Evolutionary conservation across 768 basidiomycete species (phyloP).

Genomic region (Boletus rubescentipes): DNA sequence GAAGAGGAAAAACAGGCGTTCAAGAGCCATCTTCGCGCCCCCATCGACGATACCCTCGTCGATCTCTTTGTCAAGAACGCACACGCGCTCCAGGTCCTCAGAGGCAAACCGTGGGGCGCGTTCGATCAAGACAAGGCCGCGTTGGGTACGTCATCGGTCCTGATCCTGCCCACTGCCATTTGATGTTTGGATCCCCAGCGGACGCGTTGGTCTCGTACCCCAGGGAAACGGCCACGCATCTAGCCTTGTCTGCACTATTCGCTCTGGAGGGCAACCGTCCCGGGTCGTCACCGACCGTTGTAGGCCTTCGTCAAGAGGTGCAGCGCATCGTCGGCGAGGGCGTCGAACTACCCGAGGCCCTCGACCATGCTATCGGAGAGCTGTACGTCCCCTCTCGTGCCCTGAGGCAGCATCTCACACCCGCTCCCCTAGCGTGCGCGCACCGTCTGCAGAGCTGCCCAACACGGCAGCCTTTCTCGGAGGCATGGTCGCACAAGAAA

Average conservation of each 20-base stretch:
- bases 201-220: slow-evolving; percentile 42
- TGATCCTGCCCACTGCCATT: background rate
- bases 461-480: slow-evolving; percentile 94
- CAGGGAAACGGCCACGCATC: slow-evolving; percentile 65
- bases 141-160: slow-evolving; percentile 42
- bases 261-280: slow-evolving; percentile 28
- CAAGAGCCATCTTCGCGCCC: slow-evolving; percentile 45
- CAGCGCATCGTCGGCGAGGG: slow-evolving; percentile 49
- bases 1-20: slow-evolving; percentile 63
- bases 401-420: too few species aligned
- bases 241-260: slow-evolving; percentile 67
- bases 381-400: slow-evolving; percentile 51
- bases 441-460: slow-evolving; percentile 83
- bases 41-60: slow-evolving; percentile 51
- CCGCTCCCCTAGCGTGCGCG: slow-evolving; percentile 53
- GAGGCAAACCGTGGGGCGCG: slow-evolving; percentile 60
- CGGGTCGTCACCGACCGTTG: slow-evolving; percentile 41
- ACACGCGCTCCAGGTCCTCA: slow-evolving; percentile 66
- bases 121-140: slow-evolving; percentile 49
- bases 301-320: slow-evolving; percentile 53
- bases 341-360: slow-evolving; percentile 51
- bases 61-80: slow-evolving; percentile 80
- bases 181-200: slow-evolving; percentile 33
- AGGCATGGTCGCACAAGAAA: slow-evolving; percentile 92
- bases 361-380: slow-evolving; percentile 68